A percentile compares a stretch with the other conserved stretches of the same genome.
Conservation (phyloP, 805 yeast genomes). For the Saturnispora besseyi region DNA sequence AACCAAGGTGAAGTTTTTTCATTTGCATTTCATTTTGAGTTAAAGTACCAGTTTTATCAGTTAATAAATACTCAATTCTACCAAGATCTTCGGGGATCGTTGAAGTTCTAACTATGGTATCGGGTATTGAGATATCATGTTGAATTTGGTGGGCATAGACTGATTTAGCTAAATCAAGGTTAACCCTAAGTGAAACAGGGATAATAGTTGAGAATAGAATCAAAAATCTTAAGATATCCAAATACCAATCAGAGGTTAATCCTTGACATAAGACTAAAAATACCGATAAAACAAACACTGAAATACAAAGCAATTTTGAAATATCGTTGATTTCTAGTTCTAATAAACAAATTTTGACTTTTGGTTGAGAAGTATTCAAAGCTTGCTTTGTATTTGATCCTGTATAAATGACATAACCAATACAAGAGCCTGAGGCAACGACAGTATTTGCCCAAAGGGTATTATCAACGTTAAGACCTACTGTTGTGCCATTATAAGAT, state of each 20-base stretch:
- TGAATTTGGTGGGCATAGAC: constrained; percentile 95
- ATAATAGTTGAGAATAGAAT: constrained; percentile 91
- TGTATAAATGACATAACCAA: constrained; percentile 83
- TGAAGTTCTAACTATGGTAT: constrained; percentile 90
- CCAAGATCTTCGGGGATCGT: constrained; percentile 98
- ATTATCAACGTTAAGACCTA: constrained; percentile 75
- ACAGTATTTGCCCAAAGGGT: constrained; percentile 98
- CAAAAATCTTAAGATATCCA: constrained; percentile 82
- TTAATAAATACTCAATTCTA: constrained; percentile 80
- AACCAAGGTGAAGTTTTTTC: constrained; percentile 85
- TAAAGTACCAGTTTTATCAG: constrained; percentile 95
- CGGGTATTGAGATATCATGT: constrained; percentile 71
- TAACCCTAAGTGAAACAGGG: constrained; percentile 92
- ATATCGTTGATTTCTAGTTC: constrained; percentile 85
- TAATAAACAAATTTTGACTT: constrained; percentile 80
- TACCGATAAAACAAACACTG: constrained; percentile 72
- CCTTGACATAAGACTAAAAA: constrained; percentile 77
- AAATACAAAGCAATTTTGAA: constrained; percentile 79
- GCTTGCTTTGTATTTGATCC: constrained; percentile 93
- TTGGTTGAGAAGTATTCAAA: constrained; percentile 80
- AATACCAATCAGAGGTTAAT: constrained; percentile 67
- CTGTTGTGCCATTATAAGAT: constrained; percentile 45
- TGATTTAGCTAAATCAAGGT: constrained; percentile 88
- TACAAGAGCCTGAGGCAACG: constrained; percentile 84
- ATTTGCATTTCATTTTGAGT: constrained; percentile 98